Evolutionary conservation across 2,329 filamentous ascomycete species (phyloP), one percentile per base, ranked within the genome.

Genomic region (Aspergillus pseudoterreus): DNA sequence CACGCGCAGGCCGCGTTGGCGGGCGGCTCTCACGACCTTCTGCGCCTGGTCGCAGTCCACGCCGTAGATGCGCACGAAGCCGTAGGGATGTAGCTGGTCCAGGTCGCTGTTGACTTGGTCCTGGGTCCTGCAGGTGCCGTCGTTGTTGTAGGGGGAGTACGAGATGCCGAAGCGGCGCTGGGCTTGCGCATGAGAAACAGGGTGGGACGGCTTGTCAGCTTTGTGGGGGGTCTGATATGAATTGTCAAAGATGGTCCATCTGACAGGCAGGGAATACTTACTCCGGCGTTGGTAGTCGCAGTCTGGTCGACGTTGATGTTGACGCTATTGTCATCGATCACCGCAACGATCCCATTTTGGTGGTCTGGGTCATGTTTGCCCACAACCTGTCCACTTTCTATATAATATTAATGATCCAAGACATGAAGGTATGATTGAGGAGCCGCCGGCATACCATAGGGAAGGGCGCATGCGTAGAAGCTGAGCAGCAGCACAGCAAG

Each of bases 21-120:
- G 82, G 35, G 85, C 86, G 8, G 85, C 85, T 10, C 77, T 70
- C 30, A 87, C 73, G 15, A 87, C 81, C 12, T 78, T 82, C 2
- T 77, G 68, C 36, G 90, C 80, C 67, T 92, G 87, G 63, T 89
- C 75, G 69, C 90, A 95, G 69, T 91, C 88, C 51, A 84, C 83
- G 47, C 90, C 90, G 65, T 95, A 95, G 64, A 88, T 81, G 46
- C 91, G 87, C 49, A 95, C 75, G 33, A 84, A 70, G 15, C 77
- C 76, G 70, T 87, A 91, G 12, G 71, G 68, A 24, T 83, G 75
- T 47, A 84, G 72, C 38, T 39, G 53, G 43, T 73, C 71, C 59
- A 94, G 82, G 63, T 95, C 90, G 17, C 72, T 65, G 53, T 81
- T 75, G 47, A 95, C 78, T 59, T 89, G 75, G 1, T 75, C 71